Percentiles rank a stretch among this genome's conserved stretches.
phyloP scores from a whole-genome alignment of 208 protist species.

The Wallacemonas collosoma region DNA sequence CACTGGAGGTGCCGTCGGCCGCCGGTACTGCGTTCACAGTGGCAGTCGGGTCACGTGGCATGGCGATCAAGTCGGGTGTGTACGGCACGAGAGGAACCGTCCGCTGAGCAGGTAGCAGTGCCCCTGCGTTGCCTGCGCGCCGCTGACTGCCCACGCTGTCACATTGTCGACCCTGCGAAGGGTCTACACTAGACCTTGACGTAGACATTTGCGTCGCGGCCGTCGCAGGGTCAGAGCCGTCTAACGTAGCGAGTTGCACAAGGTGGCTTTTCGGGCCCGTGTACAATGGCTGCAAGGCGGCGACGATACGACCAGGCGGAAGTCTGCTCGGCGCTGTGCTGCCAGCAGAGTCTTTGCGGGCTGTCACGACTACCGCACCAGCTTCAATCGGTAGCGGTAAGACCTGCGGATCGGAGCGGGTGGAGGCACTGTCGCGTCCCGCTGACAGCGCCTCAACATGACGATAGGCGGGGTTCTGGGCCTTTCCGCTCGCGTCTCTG shows the following conservation, averaged over 20 bases:
- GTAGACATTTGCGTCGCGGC: not conserved
- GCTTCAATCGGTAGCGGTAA: not conserved
- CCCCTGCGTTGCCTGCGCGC: not conserved
- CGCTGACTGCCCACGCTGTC: not conserved
- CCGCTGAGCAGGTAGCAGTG: not conserved
- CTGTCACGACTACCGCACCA: not conserved
- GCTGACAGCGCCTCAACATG: not conserved
- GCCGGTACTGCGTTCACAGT: not conserved
- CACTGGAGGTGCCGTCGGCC: too few species aligned
- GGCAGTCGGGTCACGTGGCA: constrained; percentile 1
- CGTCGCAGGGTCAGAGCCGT: not conserved
- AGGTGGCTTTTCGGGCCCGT: constrained; percentile 17
- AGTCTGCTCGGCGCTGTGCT: too few species aligned
- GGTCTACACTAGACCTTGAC: too few species aligned
- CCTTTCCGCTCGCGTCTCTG: not conserved
- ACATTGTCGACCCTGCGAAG: not conserved
- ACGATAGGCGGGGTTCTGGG: not conserved
- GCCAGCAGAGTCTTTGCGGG: too few species aligned
- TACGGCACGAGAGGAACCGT: constrained; percentile 15
- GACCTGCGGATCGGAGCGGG: not conserved
- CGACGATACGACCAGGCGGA: not conserved
- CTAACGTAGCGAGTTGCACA: constrained; percentile 4
- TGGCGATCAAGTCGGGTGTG: constrained; percentile 10
- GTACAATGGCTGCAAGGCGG: constrained; percentile 18
- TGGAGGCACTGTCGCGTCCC: not conserved